These are phyloP conservation scores for Nothophytophthora sp. DNA, from an alignment of 352 stramenopile species.

Conservation along the genomic window DNA sequence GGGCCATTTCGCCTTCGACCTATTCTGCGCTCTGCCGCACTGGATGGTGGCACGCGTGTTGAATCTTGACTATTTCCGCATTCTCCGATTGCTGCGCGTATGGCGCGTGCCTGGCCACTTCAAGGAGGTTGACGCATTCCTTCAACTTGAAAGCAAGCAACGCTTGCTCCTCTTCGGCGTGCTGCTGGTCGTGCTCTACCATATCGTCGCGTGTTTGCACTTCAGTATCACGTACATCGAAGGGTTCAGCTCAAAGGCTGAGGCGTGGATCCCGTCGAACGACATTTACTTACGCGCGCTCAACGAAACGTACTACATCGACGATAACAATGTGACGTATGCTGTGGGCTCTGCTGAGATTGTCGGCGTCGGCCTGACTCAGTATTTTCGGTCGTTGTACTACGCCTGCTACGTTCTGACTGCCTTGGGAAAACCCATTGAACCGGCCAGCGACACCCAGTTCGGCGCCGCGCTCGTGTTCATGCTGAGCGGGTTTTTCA, in stretches of 20 bases:
- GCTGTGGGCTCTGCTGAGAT: slow-evolving; percentile 18
- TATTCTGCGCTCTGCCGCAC: slow-evolving; percentile 49
- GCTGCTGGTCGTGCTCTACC: slow-evolving; percentile 57
- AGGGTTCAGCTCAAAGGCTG: slow-evolving; percentile 40
- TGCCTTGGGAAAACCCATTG: slow-evolving; percentile 43
- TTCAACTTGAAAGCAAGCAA: slow-evolving; percentile 51
- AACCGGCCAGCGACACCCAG: slow-evolving; percentile 52
- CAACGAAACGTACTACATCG: slow-evolving; percentile 38
- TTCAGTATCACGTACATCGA: slow-evolving; percentile 65
- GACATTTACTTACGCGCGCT: slow-evolving; percentile 43
- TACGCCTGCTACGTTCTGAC: slow-evolving; percentile 64
- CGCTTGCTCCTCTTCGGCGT: slow-evolving; percentile 48
- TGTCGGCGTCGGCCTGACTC: slow-evolving; percentile 26
- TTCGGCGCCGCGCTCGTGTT: slow-evolving; percentile 54
- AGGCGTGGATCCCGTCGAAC: slow-evolving; percentile 52
- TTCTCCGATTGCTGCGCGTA: slow-evolving; percentile 45
- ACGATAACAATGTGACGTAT: slow-evolving; percentile 22
- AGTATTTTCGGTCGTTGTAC: slow-evolving; percentile 70
- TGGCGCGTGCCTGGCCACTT: slow-evolving; percentile 37
- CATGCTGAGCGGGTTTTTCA: slow-evolving; percentile 78
- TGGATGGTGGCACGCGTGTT: slow-evolving; percentile 20
- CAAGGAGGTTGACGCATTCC: slow-evolving; percentile 43
- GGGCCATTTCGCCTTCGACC: slow-evolving; percentile 35
- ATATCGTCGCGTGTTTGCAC: slow-evolving; percentile 57
- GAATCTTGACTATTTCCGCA: slow-evolving; percentile 19